phyloP scores from a whole-genome alignment of 768 basidiomycete species.

The Panus rudis region DNA sequence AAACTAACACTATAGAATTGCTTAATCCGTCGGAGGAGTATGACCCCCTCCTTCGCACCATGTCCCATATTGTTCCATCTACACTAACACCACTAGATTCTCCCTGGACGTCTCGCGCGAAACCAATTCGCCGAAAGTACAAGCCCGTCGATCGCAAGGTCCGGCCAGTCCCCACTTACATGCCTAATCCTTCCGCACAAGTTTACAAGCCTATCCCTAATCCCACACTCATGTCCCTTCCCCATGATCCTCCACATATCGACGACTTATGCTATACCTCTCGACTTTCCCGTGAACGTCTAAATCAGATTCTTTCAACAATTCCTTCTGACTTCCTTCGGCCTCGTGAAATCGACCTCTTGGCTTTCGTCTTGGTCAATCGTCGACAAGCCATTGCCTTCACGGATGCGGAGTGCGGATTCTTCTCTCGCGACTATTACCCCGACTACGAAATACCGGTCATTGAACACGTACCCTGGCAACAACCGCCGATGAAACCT shows the following conservation, averaged over 20 bases:
- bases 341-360: conserved; percentile 9
- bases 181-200: conserved; percentile 16
- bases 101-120: too few relatives aligned
- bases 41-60: too few relatives aligned
- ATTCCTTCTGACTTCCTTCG: conserved; percentile 10
- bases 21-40: too few relatives aligned
- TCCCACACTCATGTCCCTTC: conserved; percentile 2
- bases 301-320: conserved; percentile 12
- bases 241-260: conserved; percentile 9
- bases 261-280: conserved; percentile 1
- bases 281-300: conserved; percentile 8
- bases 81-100: too few relatives aligned
- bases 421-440: conserved; percentile 24
- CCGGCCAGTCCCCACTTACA: conserved; percentile 20
- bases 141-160: conserved; percentile 24
- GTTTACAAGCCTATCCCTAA: conserved; percentile 9
- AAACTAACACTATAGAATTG: too few relatives aligned
- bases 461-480: conserved; percentile 30
- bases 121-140: too few relatives aligned
- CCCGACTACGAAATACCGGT: conserved; percentile 26
- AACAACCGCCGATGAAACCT: conserved; percentile 14
- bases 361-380: conserved; percentile 7
- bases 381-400: conserved; percentile 19
- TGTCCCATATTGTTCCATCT: too few relatives aligned
- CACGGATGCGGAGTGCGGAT: conserved; percentile 23